phyloP scores from a whole-genome alignment of 106 monocot species.

The Allium sativum region DNA sequence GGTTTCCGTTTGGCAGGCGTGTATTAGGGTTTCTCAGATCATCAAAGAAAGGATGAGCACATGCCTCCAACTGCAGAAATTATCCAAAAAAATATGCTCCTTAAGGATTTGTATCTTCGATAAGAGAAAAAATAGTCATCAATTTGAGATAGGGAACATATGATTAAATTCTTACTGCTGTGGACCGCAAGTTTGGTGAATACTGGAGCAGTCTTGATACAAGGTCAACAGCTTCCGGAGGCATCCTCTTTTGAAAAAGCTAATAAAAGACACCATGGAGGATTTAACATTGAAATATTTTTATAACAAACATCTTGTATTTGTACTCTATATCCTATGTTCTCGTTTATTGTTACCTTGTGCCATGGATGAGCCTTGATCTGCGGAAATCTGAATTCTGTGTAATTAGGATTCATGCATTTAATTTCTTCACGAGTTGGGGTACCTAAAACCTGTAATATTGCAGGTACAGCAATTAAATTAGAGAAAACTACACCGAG shows the following conservation, averaged over 20 bases:
- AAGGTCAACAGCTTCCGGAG: slow-evolving; percentile 67
- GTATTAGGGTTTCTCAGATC: slow-evolving; percentile 55
- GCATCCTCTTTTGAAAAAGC: slow-evolving; percentile 58
- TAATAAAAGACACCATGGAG: slow-evolving; percentile 3
- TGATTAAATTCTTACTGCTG: slow-evolving; percentile 38
- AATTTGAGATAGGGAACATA: too few species aligned
- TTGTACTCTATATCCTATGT: neutral
- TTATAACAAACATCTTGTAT: neutral
- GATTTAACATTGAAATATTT: neutral
- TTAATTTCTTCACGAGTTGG: slow-evolving; percentile 37
- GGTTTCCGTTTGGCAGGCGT: slow-evolving; percentile 44
- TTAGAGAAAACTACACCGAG: neutral
- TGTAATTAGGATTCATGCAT: slow-evolving; percentile 43
- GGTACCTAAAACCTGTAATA: slow-evolving; percentile 26
- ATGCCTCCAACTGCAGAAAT: slow-evolving; percentile 52
- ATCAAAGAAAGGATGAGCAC: slow-evolving; percentile 69
- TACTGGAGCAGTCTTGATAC: slow-evolving; percentile 61
- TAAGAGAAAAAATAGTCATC: too few species aligned
- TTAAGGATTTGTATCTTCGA: too few species aligned
- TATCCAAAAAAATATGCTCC: neutral
- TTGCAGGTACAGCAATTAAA: neutral
- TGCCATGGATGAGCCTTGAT: slow-evolving; percentile 45
- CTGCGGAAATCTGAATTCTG: slow-evolving; percentile 34
- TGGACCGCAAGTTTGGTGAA: slow-evolving; percentile 66
- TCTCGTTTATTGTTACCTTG: slow-evolving; percentile 8